Evolutionary conservation across 164 flowering plant genomes (phyloP).

Genomic region (Berberis vulgaris): DNA sequence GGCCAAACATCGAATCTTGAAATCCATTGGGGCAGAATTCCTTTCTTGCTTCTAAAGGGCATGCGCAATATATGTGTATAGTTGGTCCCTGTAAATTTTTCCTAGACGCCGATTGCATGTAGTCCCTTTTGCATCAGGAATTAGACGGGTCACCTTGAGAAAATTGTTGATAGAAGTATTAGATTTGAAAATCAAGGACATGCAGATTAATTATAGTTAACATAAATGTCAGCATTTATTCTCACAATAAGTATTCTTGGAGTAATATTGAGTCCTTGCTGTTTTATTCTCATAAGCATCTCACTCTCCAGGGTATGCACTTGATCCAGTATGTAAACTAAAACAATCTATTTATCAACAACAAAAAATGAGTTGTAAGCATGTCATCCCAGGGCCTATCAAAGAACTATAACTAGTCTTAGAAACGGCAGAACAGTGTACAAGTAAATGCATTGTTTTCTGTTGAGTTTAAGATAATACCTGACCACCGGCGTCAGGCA

Average conservation of each 20-base stretch:
- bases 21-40: conserved; percentile 89
- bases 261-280: conserved; percentile 70
- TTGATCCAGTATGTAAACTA: conserved; percentile 95
- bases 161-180: background rate
- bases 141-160: conserved; percentile 74
- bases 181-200: background rate
- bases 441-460: too few species aligned
- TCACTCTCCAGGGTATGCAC: conserved; percentile 91
- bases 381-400: too few species aligned
- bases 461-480: conserved; percentile 19
- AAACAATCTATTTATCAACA: conserved; percentile 56
- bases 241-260: conserved; percentile 88
- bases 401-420: too few species aligned
- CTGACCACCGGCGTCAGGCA: conserved; percentile 99
- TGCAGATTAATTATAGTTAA: background rate
- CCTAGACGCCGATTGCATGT: conserved; percentile 91
- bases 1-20: conserved; percentile 99
- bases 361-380: background rate
- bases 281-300: conserved; percentile 67
- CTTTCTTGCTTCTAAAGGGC: conserved; percentile 82
- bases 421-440: too few species aligned
- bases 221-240: background rate
- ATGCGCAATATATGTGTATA: conserved; percentile 78
- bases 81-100: conserved; percentile 75
- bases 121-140: conserved; percentile 94